Evolutionary conservation across 495 filamentous ascomycete genomes (phyloP), one percentile per base, ranked within the genome.

Genomic region (Thozetella sp.): DNA sequence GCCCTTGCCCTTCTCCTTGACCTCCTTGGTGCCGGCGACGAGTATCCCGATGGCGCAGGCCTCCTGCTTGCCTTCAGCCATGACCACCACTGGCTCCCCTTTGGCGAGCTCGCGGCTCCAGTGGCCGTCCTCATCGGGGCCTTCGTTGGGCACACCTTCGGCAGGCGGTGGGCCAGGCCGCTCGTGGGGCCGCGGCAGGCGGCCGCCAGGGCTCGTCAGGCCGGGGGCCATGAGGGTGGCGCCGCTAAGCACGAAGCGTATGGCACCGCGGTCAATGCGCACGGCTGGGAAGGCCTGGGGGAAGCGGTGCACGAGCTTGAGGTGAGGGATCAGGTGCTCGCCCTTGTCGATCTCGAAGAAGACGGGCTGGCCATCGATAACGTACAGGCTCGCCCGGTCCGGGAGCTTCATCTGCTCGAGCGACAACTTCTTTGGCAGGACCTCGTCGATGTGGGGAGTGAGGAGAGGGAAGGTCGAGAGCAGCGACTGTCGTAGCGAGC

Each of bases 181-280:
- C 11, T 65, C 61, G 25, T 59, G 85, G 80, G 25, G 77, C 69
- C 53, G 76, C 80, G 25, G 95, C 63, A 99, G 72, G 26, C 86
- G 66, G 0, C 95, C 95, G 1, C 96, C 95, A 0, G 87, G 70
- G 10, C 85, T 89, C 9, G 95, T 99, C 59, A 98, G 70, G 0
- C 95, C 95, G 0, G 95, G 95, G 13, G 90, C 93, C 95, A 99
- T 99, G 46, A 99, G 86, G 55, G 93, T 89, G 0, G 95, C 95
- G 22, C 95, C 95, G 2, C 86, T 88, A 0, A 99, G 83, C 25
- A 99, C 94, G 76, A 99, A 99, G 58, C 96, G 92, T 73, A 98
- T 97, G 0, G 96, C 95, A 54, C 95, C 95, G 53, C 95, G 88
- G 74, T 98, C 94, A 67, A 97, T 93, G 55, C 88, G 84, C 46